Evolutionary conservation across 345 rosid genomes (phyloP).

Genomic region (Heritiera littoralis): DNA sequence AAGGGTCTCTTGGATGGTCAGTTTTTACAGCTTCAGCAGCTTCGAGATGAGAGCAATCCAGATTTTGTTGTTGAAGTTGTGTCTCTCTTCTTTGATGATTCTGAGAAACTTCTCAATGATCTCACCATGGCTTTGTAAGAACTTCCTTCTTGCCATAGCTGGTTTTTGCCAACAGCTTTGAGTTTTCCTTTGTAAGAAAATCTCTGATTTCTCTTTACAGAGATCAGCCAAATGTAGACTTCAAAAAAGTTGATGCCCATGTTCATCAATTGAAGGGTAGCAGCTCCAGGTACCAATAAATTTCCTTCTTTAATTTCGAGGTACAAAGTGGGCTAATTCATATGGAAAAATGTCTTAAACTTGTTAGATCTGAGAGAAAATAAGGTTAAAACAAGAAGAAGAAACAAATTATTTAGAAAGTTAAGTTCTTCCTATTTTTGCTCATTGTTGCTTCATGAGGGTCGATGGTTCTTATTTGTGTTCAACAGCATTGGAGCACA

Average conservation of each 20-base stretch:
- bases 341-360: background rate
- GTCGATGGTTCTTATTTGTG: slow-evolving; percentile 23
- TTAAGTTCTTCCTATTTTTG: slow-evolving; percentile 6
- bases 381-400: background rate
- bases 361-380: slow-evolving; percentile 21
- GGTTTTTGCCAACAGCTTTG: background rate
- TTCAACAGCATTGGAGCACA: slow-evolving; percentile 87
- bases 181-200: background rate
- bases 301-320: background rate
- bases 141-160: slow-evolving; percentile 1
- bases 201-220: slow-evolving; percentile 31
- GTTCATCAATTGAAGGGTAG: slow-evolving; percentile 98
- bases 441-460: slow-evolving; percentile 12
- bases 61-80: slow-evolving; percentile 93
- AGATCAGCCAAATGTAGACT: slow-evolving; percentile 74
- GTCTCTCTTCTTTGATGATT: slow-evolving; percentile 88
- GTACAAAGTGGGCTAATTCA: background rate
- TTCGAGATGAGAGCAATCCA: slow-evolving; percentile 97
- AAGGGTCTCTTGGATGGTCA: slow-evolving; percentile 89
- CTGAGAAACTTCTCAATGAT: slow-evolving; percentile 84
- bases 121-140: slow-evolving; percentile 73
- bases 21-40: slow-evolving; percentile 81
- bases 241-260: slow-evolving; percentile 82
- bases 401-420: background rate
- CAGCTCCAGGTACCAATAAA: slow-evolving; percentile 67